These are phyloP conservation scores for Talaromyces ruber DNA, from an alignment of 495 filamentous ascomycete genomes.

Conservation along the genomic window DNA sequence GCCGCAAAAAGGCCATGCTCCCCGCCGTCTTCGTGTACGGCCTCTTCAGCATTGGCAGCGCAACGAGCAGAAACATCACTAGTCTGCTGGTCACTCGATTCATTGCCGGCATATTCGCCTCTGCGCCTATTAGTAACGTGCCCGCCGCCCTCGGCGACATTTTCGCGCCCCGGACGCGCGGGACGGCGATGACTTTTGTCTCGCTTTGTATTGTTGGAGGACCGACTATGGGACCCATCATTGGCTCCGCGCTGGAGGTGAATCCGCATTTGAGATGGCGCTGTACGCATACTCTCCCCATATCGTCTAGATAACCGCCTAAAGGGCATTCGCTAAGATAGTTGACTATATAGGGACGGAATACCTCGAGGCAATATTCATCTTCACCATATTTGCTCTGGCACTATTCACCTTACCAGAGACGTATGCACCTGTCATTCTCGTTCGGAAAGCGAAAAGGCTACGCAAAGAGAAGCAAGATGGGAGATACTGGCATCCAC, in stretches of 20 bases:
- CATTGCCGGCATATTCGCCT: slow-evolving; percentile 28
- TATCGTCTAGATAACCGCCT: neutral
- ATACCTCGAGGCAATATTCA: slow-evolving; percentile 15
- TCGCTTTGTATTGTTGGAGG: slow-evolving; percentile 24
- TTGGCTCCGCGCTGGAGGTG: slow-evolving; percentile 22
- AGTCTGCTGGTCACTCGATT: slow-evolving; percentile 26
- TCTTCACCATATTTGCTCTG: slow-evolving; percentile 2
- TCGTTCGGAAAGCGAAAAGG: slow-evolving; percentile 11
- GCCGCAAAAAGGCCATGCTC: slow-evolving; percentile 20
- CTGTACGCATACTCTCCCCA: too few relatives aligned
- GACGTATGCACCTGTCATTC: slow-evolving; percentile 13
- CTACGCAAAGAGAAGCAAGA: slow-evolving; percentile 16
- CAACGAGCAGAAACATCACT: slow-evolving; percentile 17
- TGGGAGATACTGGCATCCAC: slow-evolving; percentile 17
- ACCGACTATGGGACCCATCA: slow-evolving; percentile 25
- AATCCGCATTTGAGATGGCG: too few relatives aligned
- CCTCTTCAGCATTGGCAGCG: slow-evolving; percentile 27
- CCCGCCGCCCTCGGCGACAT: slow-evolving; percentile 36
- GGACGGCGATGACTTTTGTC: slow-evolving; percentile 28
- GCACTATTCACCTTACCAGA: slow-evolving; percentile 10
- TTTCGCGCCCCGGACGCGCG: slow-evolving; percentile 12
- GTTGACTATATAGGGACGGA: slow-evolving; percentile 8
- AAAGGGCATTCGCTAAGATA: neutral
- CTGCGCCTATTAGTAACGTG: slow-evolving; percentile 25
- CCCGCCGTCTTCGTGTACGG: slow-evolving; percentile 27